Evolutionary conservation across 2,329 filamentous ascomycete genomes (phyloP), one percentile per base, ranked within the genome.

Genomic region (Alternaria brassicicola): DNA sequence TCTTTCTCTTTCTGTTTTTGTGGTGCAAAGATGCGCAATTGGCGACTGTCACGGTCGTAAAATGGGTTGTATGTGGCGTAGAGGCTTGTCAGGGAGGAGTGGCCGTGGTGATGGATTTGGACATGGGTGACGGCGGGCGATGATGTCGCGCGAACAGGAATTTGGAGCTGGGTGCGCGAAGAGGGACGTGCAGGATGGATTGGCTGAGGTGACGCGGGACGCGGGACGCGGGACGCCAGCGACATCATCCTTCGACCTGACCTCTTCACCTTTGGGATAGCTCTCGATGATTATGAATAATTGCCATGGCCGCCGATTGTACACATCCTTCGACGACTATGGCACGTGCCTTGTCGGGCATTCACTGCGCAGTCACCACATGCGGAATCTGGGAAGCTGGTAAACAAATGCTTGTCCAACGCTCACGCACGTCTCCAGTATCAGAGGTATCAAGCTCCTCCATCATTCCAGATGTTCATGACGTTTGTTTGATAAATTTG

Each of bases 111-210:
- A 36, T 49, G 30, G 31, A 35, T 49, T 25, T 49, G 47, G 33
- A 38, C 43, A 47, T 33, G 43, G 43, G 43, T 47, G 43, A 47
- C 19, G 43, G 43, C 43, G 43, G 43, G 30, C 43, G 47, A 49
- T 49, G 47, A 49, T 49, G 47, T 49, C 33, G 47, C 47, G 47
- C 47, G 33, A 49, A 23, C 47, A 36, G 21, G 47, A 49, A 53
- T 49, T 61, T 54, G 61, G 52, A 63, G 61, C 57, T 61, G 57
- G 46, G 61, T 52, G 36, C 53, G 45, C 21, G 7, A 1, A 3
- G 21, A 9, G 57, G 61, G 19, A 35, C 57, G 58, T 63, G 61
- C 57, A 43, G 4, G 1, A 1, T 19, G 2, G 2, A 3, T 8
- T 25, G 12, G 21, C 9, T n/a, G 6, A 17, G 12, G 21, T 47